These are phyloP conservation scores for Endogone sp. DNA, from an alignment of 192 early-diverging fungal species.

Conservation along the genomic window DNA sequence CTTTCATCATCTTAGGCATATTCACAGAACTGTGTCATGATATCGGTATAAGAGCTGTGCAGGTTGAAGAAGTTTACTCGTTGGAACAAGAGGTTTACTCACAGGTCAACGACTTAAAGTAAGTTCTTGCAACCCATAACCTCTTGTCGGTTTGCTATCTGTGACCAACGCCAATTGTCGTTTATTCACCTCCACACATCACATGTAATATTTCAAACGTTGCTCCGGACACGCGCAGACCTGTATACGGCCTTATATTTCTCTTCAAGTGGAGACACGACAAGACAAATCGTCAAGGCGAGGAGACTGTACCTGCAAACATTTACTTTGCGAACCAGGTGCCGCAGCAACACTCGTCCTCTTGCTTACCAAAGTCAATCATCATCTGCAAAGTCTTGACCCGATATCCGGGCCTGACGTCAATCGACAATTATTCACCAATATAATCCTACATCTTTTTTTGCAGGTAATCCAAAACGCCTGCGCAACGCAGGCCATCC, in stretches of 20 bases:
- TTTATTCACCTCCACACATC: too few relatives aligned
- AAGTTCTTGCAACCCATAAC: neutral
- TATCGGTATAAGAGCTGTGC: neutral
- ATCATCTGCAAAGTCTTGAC: neutral
- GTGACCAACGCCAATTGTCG: too few relatives aligned
- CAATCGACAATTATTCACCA: too few relatives aligned
- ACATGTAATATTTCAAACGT: too few relatives aligned
- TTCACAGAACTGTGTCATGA: neutral
- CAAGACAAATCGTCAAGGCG: neutral
- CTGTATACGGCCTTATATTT: slow-evolving; percentile 11
- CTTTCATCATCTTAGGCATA: neutral
- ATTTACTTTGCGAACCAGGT: slow-evolving; percentile 24
- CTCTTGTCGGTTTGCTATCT: neutral
- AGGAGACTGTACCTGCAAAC: slow-evolving; percentile 1
- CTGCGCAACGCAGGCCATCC: slow-evolving; percentile 68
- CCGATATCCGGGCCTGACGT: too few relatives aligned
- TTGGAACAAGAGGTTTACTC: neutral
- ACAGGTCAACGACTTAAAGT: neutral
- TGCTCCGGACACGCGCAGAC: slow-evolving; percentile 1
- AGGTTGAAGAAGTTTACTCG: slow-evolving; percentile 2
- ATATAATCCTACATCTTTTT: too few relatives aligned
- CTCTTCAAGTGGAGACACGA: neutral
- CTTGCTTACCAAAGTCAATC: too few relatives aligned
- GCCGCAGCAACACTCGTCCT: too few relatives aligned
- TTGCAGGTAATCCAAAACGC: slow-evolving; percentile 62